Conservation (phyloP, 352 stramenopile species). For the Phytopythium aichiense region DNA sequence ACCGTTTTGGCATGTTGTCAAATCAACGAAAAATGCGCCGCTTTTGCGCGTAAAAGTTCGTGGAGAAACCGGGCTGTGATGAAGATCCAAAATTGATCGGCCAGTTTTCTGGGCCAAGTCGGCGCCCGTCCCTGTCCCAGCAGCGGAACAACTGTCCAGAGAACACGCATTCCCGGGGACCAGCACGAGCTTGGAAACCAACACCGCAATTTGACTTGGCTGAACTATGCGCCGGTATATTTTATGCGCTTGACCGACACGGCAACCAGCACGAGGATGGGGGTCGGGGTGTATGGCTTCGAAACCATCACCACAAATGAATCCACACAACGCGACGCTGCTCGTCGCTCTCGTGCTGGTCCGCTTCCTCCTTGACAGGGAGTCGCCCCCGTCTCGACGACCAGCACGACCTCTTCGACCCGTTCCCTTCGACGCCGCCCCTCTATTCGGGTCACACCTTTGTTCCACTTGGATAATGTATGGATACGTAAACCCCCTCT, state of each 20-base stretch:
- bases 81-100: not conserved
- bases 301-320: slow-evolving; percentile 6
- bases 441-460: not conserved
- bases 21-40: too few species aligned
- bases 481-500: not conserved
- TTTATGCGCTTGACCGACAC: not conserved
- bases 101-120: too few species aligned
- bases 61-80: too few species aligned
- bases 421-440: not conserved
- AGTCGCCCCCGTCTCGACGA: not conserved
- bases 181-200: slow-evolving; percentile 6
- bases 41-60: too few species aligned
- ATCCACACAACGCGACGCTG: not conserved
- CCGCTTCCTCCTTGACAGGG: not conserved
- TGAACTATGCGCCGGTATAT: not conserved
- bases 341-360: slow-evolving; percentile 1
- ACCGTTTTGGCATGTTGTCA: too few species aligned
- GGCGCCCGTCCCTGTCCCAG: too few species aligned
- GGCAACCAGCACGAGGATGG: not conserved
- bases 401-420: not conserved
- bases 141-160: not conserved
- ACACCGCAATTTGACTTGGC: slow-evolving; percentile 1
- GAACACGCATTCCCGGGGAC: not conserved
- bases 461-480: not conserved
- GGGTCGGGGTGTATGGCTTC: not conserved